Conservation (phyloP, 2,329 filamentous ascomycete species). For the Neonectria hederae region DNA sequence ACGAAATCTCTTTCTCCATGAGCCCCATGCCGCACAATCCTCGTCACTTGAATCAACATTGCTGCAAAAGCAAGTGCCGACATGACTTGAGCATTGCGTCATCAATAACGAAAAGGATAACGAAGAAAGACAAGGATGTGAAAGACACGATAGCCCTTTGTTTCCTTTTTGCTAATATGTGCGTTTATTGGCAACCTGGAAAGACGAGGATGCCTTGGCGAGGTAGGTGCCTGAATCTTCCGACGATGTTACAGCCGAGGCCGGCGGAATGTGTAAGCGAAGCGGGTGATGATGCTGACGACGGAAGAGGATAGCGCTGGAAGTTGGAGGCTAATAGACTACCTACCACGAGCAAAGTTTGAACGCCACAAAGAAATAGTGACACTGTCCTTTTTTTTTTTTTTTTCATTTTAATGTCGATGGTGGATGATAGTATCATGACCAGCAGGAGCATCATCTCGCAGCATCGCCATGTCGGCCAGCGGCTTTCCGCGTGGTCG, state of each 20-base stretch:
- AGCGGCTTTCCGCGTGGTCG: background rate
- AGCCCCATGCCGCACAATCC: background rate
- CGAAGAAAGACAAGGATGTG: background rate
- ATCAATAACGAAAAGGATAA: background rate
- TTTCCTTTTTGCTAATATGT: background rate
- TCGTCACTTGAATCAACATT: background rate
- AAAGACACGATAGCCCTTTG: background rate
- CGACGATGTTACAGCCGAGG: background rate
- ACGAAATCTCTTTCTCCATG: background rate
- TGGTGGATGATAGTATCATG: background rate
- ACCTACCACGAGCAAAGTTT: background rate
- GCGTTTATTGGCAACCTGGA: constrained; percentile 2
- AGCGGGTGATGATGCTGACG: background rate
- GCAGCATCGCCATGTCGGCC: background rate
- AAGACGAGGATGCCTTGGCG: constrained; percentile 1
- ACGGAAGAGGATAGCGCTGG: background rate
- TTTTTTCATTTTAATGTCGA: no score
- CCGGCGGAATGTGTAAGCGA: background rate
- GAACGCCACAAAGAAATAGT: background rate
- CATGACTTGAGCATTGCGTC: background rate
- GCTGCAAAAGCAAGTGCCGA: background rate
- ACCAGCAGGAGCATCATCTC: background rate
- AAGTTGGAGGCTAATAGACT: background rate
- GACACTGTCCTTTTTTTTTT: background rate
- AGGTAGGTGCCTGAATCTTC: background rate